Base-by-base conservation (phyloP, 2,329 filamentous ascomycete genomes). In the Dothistroma pini region DNA sequence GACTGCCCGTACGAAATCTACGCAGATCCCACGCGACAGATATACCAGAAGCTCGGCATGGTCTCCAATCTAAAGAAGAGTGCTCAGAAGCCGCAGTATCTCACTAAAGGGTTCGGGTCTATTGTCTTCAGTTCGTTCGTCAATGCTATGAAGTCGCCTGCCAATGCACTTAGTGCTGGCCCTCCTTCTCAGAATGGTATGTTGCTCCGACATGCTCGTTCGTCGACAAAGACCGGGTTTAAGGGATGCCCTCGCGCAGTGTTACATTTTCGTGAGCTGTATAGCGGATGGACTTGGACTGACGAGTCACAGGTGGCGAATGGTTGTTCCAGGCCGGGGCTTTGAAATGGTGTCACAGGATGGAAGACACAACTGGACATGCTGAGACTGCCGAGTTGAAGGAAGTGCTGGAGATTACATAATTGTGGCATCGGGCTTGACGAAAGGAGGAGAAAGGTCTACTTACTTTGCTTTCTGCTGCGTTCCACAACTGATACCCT, bases 331-430 rank as follows among this genome's bases (percentile, higher is more conserved):
- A 74, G 49, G 66, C 68, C 19, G 72, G 72, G 1, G 61, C 69
- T 56, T 54, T 76, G 34, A 67, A 69, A 41, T 77, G 72, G 71
- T 71, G 69, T 31, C 69, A 72, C 53, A 60, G 72, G 14, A 76
- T 77, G 75, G 60, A 66, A 49, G 70, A 72, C 41, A 73, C 71
- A 12, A 58, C 69, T 31, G 75, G 74, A 54, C 75, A 77, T 57
- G 63, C 71, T 8, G 72, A 75, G 54, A 62, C 74, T 11, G 56
- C 62, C 19, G 71, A 72, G 38, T 54, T 77, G 60, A 70, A 70
- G 68, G 56, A 61, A 54, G 65, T 75, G 21, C 61, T 77, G 12
- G 51, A 29, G 29, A 4, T 53, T 12, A 3, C 29, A 31, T n/a
- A 11, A 25, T 25, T 14, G 14, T n/a, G 8, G 41, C 41, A 44